Conservation (phyloP, 139 green algal genomes). For the Raphidocelis subcapitata region DNA sequence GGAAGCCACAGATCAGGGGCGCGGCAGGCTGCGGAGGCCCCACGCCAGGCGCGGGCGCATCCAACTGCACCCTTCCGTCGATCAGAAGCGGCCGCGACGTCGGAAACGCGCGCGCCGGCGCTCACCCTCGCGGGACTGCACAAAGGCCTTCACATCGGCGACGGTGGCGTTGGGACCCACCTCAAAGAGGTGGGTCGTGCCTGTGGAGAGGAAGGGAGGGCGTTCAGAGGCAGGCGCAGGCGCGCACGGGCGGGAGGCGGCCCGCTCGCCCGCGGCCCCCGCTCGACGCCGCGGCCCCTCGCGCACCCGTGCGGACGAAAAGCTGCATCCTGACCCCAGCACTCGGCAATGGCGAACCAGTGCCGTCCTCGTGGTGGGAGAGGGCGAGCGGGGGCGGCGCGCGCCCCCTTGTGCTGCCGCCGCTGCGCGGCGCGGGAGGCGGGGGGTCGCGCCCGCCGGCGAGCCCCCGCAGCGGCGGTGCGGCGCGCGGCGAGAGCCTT, state of each 20-base stretch:
- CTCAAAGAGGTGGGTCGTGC: conserved; percentile 77
- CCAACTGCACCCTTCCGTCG: too few species aligned
- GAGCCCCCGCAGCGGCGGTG: too few species aligned
- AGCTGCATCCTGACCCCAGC: conserved; percentile 52
- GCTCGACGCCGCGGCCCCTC: neutral
- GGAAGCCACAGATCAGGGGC: too few species aligned
- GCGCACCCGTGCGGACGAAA: conserved; percentile 67
- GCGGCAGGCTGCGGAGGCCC: too few species aligned
- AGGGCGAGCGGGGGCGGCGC: too few species aligned
- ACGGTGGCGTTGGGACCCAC: conserved; percentile 64
- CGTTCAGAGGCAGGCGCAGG: neutral
- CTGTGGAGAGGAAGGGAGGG: conserved; percentile 42
- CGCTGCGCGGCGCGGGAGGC: too few species aligned
- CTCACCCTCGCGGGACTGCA: conserved; percentile 76
- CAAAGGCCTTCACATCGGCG: conserved; percentile 76
- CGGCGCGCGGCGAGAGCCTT: too few species aligned
- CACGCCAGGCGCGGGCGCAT: too few species aligned
- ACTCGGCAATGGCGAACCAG: conserved; percentile 47
- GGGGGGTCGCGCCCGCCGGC: too few species aligned
- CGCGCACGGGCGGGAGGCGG: neutral
- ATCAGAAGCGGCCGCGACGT: too few species aligned
- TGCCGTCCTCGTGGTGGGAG: conserved; percentile 54
- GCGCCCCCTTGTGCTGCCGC: too few species aligned
- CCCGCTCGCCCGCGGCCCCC: neutral
- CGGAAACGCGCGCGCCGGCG: too few species aligned